phyloP scores from a whole-genome alignment of 1,284 basidiomycete genomes.

The Leccinum huronense region DNA sequence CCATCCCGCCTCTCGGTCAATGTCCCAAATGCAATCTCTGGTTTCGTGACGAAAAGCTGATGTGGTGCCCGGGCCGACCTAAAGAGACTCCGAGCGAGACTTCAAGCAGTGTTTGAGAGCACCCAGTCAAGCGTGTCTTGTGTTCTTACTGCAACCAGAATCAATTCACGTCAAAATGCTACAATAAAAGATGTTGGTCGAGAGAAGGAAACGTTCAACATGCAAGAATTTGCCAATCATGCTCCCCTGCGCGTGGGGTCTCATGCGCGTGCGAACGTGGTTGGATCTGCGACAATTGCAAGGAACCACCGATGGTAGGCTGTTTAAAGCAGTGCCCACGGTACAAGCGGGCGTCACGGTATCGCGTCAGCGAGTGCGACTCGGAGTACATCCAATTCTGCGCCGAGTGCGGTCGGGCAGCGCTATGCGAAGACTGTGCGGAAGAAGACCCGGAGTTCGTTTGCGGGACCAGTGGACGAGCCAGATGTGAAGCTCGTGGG shows the following conservation, averaged over 20 bases:
- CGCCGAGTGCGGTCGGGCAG: constrained; percentile 17
- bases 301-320: neutral
- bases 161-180: neutral
- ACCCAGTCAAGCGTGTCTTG: constrained; percentile 9
- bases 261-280: constrained; percentile 23
- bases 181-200: neutral
- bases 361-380: constrained; percentile 12
- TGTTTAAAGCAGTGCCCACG: neutral
- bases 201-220: neutral
- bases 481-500: constrained; percentile 3
- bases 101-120: constrained; percentile 17
- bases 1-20: constrained; percentile 22
- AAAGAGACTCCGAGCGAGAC: neutral
- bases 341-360: no score
- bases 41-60: constrained; percentile 27
- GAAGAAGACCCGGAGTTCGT: constrained; percentile 23
- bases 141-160: neutral
- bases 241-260: constrained; percentile 3
- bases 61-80: constrained; percentile 27
- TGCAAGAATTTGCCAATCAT: neutral
- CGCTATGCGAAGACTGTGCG: constrained; percentile 11
- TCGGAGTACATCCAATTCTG: constrained; percentile 18
- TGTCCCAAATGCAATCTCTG: constrained; percentile 26
- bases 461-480: neutral
- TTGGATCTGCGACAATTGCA: constrained; percentile 29